Base-by-base conservation (phyloP, 345 rosid genomes). In the Eucalyptus shirleyi region DNA sequence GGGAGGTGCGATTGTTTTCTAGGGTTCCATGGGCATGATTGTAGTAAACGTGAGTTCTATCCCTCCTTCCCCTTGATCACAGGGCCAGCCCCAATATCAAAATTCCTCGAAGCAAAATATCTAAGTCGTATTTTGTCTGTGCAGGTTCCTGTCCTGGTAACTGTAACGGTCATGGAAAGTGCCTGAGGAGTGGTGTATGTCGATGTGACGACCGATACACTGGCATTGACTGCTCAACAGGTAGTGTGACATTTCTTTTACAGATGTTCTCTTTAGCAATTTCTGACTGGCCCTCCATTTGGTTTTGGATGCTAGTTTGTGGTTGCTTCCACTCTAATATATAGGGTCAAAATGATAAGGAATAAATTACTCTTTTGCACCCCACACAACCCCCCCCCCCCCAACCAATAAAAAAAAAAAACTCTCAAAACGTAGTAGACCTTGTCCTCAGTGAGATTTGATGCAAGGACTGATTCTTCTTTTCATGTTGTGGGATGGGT, bases 181-280 rank as follows among this genome's bases (percentile, higher is more conserved):
- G 99, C 93, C 96, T 95, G 60, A 87, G 93, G 69, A 94, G 91
- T 80, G 99, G 99, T 87, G 91, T 93, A 40, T 98, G 99, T 91
- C 91, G 89, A 90, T 98, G 99, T 87, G 92, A 92, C 80, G 94
- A 94, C 72, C 96, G 99, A 87, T 96, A 91, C 92, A 94, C 99
- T 23, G 99, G 99, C 89, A 90, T 95, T 5, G 99, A 98, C 93
- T 98, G 99, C 91, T 96, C 99, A 67, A 98, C 99, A 17, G 99
- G 99, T 98, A 92, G 89, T 89, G 49, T 81, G 45, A 47, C 50
- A 47, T 60, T 56, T 32, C 77, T 91, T 88, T 86, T 34, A 6
- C 28, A 21, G 88, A 87, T n/a, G 30, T 55, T 34, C 45, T 55
- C 28, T 55, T 87, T 55, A 50, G n/a, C 50, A 86, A 19, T 42